These are phyloP conservation scores for Lasiosphaeriaceae sp. DNA, from an alignment of 495 filamentous ascomycete species.

Conservation along the genomic window DNA sequence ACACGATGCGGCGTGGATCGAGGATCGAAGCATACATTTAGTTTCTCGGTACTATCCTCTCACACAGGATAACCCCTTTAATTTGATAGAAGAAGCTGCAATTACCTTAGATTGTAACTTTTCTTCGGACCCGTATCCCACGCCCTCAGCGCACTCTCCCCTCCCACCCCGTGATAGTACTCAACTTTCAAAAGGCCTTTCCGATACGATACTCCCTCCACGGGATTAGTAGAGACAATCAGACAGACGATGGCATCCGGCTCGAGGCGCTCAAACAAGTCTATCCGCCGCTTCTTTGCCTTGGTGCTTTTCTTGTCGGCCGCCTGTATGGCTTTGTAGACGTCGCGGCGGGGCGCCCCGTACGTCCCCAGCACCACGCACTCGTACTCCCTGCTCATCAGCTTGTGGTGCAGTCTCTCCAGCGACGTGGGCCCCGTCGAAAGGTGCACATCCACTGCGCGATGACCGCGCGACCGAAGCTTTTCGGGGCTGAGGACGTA, in stretches of 20 bases:
- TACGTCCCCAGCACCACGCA: conserved; percentile 17
- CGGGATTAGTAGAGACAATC: conserved; percentile 10
- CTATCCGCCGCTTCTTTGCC: conserved; percentile 13
- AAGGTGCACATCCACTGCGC: neutral
- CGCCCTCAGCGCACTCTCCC: conserved; percentile 10
- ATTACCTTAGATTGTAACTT: conserved; percentile 11
- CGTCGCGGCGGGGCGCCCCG: conserved; percentile 12
- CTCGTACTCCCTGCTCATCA: conserved; percentile 9
- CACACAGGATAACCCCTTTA: neutral
- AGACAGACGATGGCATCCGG: conserved; percentile 17
- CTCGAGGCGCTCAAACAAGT: conserved; percentile 17
- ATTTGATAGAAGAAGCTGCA: neutral
- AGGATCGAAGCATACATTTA: no score
- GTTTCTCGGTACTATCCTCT: neutral
- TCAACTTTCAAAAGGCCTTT: conserved; percentile 14
- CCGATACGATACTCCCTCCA: conserved; percentile 10
- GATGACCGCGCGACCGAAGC: conserved; percentile 5
- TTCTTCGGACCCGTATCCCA: conserved; percentile 15
- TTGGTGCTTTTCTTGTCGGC: conserved; percentile 13
- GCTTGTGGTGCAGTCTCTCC: conserved; percentile 8
- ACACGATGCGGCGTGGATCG: no score
- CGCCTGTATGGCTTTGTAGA: conserved; percentile 14
- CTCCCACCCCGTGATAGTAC: conserved; percentile 9
- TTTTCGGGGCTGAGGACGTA: conserved; percentile 13
- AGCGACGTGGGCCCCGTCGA: conserved; percentile 6